Conservation (phyloP, 495 filamentous ascomycete species). For the Xylaria flabelliformis region DNA sequence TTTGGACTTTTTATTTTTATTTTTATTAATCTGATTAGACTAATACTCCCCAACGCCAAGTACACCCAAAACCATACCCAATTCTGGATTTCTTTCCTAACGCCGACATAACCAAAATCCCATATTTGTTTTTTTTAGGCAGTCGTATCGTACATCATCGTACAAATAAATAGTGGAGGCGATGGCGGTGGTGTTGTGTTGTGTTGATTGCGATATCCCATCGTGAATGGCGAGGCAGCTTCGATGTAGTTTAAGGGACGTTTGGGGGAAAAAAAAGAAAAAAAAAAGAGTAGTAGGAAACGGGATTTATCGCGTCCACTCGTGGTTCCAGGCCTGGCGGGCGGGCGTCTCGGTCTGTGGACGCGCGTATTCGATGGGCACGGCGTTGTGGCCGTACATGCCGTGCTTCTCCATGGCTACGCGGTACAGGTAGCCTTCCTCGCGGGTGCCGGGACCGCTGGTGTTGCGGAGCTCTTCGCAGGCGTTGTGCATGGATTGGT, state of each 20-base stretch:
- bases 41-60: neutral
- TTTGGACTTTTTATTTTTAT: neutral
- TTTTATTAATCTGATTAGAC: neutral
- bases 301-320: conserved; percentile 56
- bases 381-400: conserved; percentile 64
- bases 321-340: conserved; percentile 79
- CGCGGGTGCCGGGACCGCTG: conserved; percentile 61
- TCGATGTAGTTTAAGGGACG: neutral
- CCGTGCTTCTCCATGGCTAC: conserved; percentile 86
- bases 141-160: neutral
- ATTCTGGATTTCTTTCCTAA: neutral
- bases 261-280: too few relatives aligned
- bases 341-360: conserved; percentile 79
- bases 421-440: conserved; percentile 80
- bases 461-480: conserved; percentile 81
- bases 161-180: neutral
- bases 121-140: neutral
- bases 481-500: conserved; percentile 78
- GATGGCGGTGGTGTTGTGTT: neutral
- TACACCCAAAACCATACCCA: neutral
- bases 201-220: neutral
- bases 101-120: neutral
- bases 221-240: neutral
- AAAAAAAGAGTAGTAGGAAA: too few relatives aligned
- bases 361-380: conserved; percentile 89